Evolutionary conservation across 2,329 filamentous ascomycete genomes (phyloP).

Genomic region (Verticillium klebahnii): DNA sequence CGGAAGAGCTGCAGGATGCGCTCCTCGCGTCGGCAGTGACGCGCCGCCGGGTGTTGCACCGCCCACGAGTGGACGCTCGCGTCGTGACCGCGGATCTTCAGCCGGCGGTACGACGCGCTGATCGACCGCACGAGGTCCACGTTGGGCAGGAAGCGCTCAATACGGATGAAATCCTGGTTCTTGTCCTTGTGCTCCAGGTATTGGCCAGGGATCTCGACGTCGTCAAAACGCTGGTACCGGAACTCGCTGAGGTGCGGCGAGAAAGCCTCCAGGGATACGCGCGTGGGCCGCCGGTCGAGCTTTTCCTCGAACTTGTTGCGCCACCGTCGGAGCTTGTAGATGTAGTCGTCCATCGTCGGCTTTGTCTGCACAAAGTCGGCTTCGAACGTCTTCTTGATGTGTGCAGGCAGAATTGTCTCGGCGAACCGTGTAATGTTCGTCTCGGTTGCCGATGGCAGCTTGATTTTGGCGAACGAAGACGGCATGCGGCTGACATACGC

Average conservation of each 20-base stretch:
- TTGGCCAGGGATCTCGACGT: slow-evolving; percentile 95
- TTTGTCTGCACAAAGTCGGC: slow-evolving; percentile 94
- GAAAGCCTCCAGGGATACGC: slow-evolving; percentile 74
- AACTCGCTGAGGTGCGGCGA: slow-evolving; percentile 94
- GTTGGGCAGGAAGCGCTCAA: slow-evolving; percentile 92
- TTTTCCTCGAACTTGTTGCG: slow-evolving; percentile 98
- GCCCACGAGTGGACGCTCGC: slow-evolving; percentile 96
- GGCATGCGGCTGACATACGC: slow-evolving; percentile 89
- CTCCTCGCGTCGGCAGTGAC: slow-evolving; percentile 91
- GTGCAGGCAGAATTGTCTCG: slow-evolving; percentile 88
- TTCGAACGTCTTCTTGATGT: slow-evolving; percentile 95
- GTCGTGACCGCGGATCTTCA: slow-evolving; percentile 96
- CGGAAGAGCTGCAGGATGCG: slow-evolving; percentile 94
- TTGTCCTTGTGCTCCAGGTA: slow-evolving; percentile 98
- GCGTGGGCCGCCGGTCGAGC: slow-evolving; percentile 75
- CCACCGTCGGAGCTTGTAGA: slow-evolving; percentile 93
- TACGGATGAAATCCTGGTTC: slow-evolving; percentile 97
- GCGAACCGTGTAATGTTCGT: slow-evolving; percentile 96
- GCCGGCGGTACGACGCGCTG: slow-evolving; percentile 82
- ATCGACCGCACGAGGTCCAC: slow-evolving; percentile 90
- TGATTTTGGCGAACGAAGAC: slow-evolving; percentile 80
- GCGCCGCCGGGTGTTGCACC: slow-evolving; percentile 89
- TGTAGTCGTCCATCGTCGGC: slow-evolving; percentile 98
- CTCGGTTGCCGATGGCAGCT: slow-evolving; percentile 85
- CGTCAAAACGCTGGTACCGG: slow-evolving; percentile 95